phyloP scores from a whole-genome alignment of 352 stramenopile species.

The Globisporangium recalcitrans region DNA sequence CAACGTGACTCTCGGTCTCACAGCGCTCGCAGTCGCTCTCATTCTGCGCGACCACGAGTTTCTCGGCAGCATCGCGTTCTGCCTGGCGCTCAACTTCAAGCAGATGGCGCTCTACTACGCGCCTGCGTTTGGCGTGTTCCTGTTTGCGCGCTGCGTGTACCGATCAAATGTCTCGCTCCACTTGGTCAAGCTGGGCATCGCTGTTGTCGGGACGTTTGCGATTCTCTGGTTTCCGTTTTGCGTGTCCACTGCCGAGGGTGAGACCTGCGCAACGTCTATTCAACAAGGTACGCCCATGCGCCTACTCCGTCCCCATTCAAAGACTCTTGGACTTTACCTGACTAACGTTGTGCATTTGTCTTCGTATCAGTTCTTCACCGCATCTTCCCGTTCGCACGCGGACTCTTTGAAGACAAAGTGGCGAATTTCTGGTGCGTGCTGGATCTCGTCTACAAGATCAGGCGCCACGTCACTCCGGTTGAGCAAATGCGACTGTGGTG shows the following conservation, averaged over 20 bases:
- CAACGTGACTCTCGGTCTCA: slow-evolving; percentile 94
- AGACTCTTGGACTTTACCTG: not conserved
- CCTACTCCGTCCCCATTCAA: not conserved
- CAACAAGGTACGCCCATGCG: slow-evolving; percentile 43
- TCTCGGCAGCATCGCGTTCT: slow-evolving; percentile 84
- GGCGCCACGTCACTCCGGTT: slow-evolving; percentile 33
- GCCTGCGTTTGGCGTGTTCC: slow-evolving; percentile 89
- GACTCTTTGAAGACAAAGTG: slow-evolving; percentile 98
- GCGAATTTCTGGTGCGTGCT: slow-evolving; percentile 95
- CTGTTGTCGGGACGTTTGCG: slow-evolving; percentile 87
- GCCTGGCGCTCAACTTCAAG: slow-evolving; percentile 97
- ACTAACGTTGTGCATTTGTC: not conserved
- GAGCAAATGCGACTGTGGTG: slow-evolving; percentile 78
- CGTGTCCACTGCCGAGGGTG: slow-evolving; percentile 28
- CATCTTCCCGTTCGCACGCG: slow-evolving; percentile 94
- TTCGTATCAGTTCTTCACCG: slow-evolving; percentile 77
- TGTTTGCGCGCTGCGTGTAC: slow-evolving; percentile 88
- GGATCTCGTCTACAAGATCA: slow-evolving; percentile 79
- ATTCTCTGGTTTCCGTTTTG: slow-evolving; percentile 91
- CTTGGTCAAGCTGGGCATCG: slow-evolving; percentile 68
- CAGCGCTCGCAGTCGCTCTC: slow-evolving; percentile 58
- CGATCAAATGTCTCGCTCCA: slow-evolving; percentile 43
- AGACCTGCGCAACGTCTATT: slow-evolving; percentile 56
- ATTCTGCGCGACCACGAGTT: slow-evolving; percentile 76
- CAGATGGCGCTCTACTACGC: slow-evolving; percentile 99